phyloP scores from a whole-genome alignment of 441 rosid species.

The Codiaeum variegatum region DNA sequence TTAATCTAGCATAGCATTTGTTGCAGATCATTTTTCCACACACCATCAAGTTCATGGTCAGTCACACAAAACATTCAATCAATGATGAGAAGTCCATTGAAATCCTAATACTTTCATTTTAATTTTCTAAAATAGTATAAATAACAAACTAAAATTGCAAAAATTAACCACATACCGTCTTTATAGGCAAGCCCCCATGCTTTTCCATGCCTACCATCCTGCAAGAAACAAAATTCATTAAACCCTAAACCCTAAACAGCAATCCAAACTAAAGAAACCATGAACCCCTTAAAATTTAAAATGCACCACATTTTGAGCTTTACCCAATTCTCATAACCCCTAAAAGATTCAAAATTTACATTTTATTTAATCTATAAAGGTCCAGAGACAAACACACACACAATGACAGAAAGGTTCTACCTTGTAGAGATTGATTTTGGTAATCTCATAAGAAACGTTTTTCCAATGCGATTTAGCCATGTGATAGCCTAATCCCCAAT shows the following conservation, averaged over 20 bases:
- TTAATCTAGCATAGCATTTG: neutral
- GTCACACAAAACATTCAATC: neutral
- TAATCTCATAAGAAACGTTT: constrained; percentile 76
- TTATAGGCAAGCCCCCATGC: constrained; percentile 93
- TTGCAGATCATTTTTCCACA: neutral
- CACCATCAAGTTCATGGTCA: too few species aligned
- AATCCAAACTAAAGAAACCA: too few species aligned
- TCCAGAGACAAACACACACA: too few species aligned
- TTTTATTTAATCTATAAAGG: neutral
- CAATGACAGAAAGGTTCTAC: constrained; percentile 21
- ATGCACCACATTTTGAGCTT: neutral
- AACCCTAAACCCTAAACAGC: constrained; percentile 17
- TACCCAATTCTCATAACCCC: neutral
- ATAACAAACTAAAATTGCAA: neutral
- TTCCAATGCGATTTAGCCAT: constrained; percentile 92
- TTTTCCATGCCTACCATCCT: constrained; percentile 94
- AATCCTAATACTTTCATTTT: neutral
- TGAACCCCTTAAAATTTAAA: neutral
- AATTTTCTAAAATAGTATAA: neutral
- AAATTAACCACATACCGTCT: constrained; percentile 52
- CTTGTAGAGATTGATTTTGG: constrained; percentile 91
- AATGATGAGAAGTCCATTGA: neutral
- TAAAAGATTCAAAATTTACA: neutral
- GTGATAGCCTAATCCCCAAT: constrained; percentile 87
- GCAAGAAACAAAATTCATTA: constrained; percentile 29